These are phyloP conservation scores for Aschersonia sp. DNA, from an alignment of 2,329 filamentous ascomycete genomes.

Conservation along the genomic window DNA sequence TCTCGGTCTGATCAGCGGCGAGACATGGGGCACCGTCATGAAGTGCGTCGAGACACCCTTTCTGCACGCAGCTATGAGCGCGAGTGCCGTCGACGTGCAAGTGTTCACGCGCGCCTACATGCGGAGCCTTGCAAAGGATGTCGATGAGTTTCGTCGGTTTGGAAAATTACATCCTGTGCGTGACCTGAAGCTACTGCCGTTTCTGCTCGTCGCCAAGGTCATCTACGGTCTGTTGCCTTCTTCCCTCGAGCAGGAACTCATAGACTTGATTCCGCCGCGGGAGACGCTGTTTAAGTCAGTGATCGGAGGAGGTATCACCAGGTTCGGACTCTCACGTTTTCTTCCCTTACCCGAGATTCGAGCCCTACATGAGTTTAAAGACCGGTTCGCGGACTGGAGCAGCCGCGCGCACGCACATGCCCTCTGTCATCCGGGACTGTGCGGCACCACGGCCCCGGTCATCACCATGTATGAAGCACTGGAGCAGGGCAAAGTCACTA, in stretches of 20 bases:
- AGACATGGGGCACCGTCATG: constrained; percentile 1
- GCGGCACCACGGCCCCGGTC: neutral
- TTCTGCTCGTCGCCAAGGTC: constrained; percentile 3
- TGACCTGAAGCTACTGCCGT: constrained; percentile 2
- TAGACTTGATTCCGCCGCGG: neutral
- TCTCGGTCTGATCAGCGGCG: constrained; percentile 2
- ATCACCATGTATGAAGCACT: neutral
- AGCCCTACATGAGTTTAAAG: neutral
- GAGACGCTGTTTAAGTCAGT: neutral
- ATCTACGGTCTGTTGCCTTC: constrained; percentile 2
- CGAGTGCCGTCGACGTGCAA: neutral
- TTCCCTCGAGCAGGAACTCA: neutral
- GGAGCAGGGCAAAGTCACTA: neutral
- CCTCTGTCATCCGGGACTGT: neutral
- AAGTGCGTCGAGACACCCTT: neutral
- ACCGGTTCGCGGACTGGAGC: neutral
- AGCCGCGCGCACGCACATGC: neutral
- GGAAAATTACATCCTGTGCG: neutral
- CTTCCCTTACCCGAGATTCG: neutral
- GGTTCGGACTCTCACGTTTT: neutral
- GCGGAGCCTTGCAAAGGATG: neutral
- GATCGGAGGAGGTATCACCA: neutral
- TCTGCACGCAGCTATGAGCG: neutral
- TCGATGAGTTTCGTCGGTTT: neutral
- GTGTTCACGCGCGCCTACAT: neutral